Percentiles rank a stretch among this genome's conserved stretches.
Evolutionary conservation across 257 asterid species (phyloP).

Genomic region (Buddleja alternifolia): DNA sequence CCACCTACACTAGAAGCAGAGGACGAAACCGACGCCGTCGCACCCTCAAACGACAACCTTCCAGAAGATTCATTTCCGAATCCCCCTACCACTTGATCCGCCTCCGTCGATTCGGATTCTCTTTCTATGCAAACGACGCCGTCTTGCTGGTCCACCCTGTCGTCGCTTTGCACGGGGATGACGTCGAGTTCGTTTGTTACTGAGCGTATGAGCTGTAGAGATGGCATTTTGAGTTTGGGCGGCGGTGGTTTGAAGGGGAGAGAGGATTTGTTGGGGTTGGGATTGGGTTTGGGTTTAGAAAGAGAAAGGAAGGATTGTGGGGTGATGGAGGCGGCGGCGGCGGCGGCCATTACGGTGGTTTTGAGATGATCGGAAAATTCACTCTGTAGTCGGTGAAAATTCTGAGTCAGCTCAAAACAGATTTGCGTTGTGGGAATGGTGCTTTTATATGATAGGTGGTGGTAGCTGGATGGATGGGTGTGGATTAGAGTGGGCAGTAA

Average conservation of each 20-base stretch:
- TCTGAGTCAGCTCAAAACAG: constrained; percentile 26
- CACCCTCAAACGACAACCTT: constrained; percentile 65
- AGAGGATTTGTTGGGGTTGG: constrained; percentile 22
- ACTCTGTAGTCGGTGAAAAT: not conserved
- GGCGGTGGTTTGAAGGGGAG: constrained; percentile 26
- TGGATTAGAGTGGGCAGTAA: not conserved
- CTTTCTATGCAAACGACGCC: constrained; percentile 48
- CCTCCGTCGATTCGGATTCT: constrained; percentile 43
- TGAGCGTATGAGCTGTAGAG: constrained; percentile 39
- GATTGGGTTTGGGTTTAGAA: constrained; percentile 45
- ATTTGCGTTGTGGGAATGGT: not conserved
- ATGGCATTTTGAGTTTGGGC: constrained; percentile 30
- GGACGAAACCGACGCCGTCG: constrained; percentile 50
- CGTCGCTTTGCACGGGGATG: constrained; percentile 61
- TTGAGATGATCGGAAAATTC: constrained; percentile 9
- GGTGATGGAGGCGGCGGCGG: constrained; percentile 59
- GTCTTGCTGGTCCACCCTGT: constrained; percentile 51
- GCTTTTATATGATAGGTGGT: constrained; percentile 25
- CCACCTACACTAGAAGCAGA: constrained; percentile 52
- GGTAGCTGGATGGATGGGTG: not conserved
- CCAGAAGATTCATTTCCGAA: constrained; percentile 57
- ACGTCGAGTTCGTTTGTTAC: constrained; percentile 46
- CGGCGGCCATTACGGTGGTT: constrained; percentile 39
- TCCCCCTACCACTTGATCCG: constrained; percentile 62
- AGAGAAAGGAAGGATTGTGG: constrained; percentile 51